Conservation (phyloP, 768 basidiomycete species). For the Suillus bovinus region DNA sequence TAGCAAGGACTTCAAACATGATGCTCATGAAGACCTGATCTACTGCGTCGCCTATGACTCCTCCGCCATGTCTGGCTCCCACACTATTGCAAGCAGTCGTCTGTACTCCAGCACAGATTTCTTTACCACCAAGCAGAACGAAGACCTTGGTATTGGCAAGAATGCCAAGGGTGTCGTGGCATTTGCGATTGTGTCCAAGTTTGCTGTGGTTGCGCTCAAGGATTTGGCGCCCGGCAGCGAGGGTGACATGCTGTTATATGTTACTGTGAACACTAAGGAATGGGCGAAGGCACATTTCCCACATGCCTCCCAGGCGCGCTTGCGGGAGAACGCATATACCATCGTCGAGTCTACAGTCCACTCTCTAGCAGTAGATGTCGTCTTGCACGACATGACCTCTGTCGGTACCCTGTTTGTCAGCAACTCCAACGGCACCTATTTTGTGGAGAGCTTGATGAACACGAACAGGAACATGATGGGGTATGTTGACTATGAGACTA, state of each 20-base stretch:
- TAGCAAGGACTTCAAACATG: constrained; percentile 77
- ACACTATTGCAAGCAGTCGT: constrained; percentile 56
- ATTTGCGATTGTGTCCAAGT: constrained; percentile 91
- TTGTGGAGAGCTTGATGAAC: constrained; percentile 86
- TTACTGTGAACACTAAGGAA: constrained; percentile 75
- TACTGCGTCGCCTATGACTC: constrained; percentile 90
- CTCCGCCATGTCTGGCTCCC: constrained; percentile 40
- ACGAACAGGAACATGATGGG: constrained; percentile 90
- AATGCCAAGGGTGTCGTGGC: constrained; percentile 89
- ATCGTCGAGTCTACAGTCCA: constrained; percentile 93
- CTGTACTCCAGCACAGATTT: constrained; percentile 88
- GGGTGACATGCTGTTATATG: constrained; percentile 84
- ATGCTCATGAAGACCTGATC: constrained; percentile 72
- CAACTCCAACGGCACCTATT: constrained; percentile 95
- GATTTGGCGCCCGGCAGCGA: constrained; percentile 54
- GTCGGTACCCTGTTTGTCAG: constrained; percentile 94
- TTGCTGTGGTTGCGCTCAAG: constrained; percentile 86
- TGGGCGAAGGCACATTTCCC: constrained; percentile 95
- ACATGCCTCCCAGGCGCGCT: constrained; percentile 74
- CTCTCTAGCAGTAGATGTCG: constrained; percentile 92
- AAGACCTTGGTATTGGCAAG: constrained; percentile 85
- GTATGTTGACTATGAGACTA: constrained; percentile 90
- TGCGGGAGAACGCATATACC: constrained; percentile 93
- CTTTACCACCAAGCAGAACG: constrained; percentile 64
- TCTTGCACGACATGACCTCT: constrained; percentile 59